Base-by-base conservation (phyloP, 1,284 basidiomycete species). In the Amylostereum chailletii region DNA sequence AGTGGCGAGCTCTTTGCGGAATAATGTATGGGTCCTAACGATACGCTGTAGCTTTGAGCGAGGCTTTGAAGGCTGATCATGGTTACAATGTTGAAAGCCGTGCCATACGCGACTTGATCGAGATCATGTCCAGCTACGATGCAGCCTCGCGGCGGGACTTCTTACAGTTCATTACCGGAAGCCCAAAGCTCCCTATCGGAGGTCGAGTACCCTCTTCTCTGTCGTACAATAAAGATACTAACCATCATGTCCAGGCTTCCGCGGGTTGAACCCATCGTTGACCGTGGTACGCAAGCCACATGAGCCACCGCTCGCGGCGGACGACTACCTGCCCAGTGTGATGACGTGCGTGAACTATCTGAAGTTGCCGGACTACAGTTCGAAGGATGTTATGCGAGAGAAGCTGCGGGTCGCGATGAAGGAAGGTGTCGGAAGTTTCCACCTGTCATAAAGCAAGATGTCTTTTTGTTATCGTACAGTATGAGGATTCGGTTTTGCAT, bases 301-400 rank as follows among this genome's bases (percentile, higher is more conserved):
- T 60, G 96, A 98, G 66, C 73, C 89, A 3, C 89, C 91, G 6
- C 74, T 93, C 56, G 81, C 82, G 11, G 90, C 95, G 1, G 94
- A 99, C 65, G 91, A 96, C 65, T 96, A 96, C 64, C 73, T 99
- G 38, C 95, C 95, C 0, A 94, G 91, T 63, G 94, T 98, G 42
- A 98, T 98, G 95, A 98, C 95, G 7, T 99, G 95, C 65, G 94
- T 95, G 57, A 96, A 97, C 68, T 95, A 94, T 63, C 72, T 97
- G 62, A 97, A 97, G 67, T 71, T 96, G 58, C 94, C 94, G 1
- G 91, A 95, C 62, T 97, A 96, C 65, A 90, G 88, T 51, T 82
- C 83, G 37, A 91, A 88, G 66, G 76, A 74, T 37, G 79, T 90
- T 39, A 84, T 95, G 79, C 75, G 72, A 55, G 81, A 87, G 64